phyloP scores from a whole-genome alignment of 2,329 filamentous ascomycete species.

The Chaetomium olivaceum region DNA sequence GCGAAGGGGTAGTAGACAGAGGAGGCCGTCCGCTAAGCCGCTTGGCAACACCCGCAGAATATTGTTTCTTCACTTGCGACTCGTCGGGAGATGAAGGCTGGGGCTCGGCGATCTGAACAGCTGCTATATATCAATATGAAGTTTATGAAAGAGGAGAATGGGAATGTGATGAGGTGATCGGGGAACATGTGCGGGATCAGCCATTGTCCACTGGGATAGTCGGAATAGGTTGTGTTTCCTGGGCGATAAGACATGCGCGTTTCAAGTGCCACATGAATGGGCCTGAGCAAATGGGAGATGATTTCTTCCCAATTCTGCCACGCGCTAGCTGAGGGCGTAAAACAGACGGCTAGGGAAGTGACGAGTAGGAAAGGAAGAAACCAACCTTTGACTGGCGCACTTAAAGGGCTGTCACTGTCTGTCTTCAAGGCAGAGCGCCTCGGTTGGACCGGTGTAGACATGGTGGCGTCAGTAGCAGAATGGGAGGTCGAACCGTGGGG shows the following conservation, averaged over 20 bases:
- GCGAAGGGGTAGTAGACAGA: conserved; percentile 44
- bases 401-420: conserved; percentile 45
- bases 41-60: conserved; percentile 46
- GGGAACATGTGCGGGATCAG: neutral
- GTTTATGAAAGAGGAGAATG: neutral
- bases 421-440: conserved; percentile 40
- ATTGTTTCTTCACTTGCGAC: conserved; percentile 45
- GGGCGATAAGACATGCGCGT: conserved; percentile 1
- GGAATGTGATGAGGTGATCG: neutral
- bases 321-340: neutral
- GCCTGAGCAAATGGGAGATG: neutral
- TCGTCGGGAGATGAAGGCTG: conserved; percentile 43
- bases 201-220: neutral
- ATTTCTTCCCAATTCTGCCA: neutral
- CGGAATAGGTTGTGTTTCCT: neutral
- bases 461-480: conserved; percentile 7
- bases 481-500: neutral
- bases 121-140: conserved; percentile 35
- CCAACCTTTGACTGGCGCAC: conserved; percentile 48
- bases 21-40: conserved; percentile 48
- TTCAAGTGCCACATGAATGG: neutral
- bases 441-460: conserved; percentile 31
- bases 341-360: neutral
- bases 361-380: conserved; percentile 20
- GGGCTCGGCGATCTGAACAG: conserved; percentile 61